Conservation (phyloP, 768 basidiomycete genomes). For the Amanita exitialis region DNA sequence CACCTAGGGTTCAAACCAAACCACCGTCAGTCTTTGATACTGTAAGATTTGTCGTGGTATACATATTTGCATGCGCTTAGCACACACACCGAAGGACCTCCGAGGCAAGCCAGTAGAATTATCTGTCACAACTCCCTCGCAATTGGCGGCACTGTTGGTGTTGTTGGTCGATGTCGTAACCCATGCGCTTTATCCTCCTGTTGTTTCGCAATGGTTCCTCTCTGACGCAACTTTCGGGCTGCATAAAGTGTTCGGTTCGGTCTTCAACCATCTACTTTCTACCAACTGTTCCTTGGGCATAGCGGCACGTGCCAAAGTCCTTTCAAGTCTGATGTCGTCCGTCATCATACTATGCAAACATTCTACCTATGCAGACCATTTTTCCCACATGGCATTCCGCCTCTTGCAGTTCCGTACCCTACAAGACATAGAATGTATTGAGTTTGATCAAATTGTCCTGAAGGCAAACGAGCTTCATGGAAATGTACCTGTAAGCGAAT, state of each 20-base stretch:
- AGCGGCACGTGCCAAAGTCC: background rate
- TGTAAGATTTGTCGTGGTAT: background rate
- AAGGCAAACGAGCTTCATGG: conserved; percentile 2
- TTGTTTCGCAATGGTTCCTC: conserved; percentile 39
- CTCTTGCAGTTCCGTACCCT: background rate
- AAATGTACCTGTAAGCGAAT: background rate
- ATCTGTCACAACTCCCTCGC: conserved; percentile 25
- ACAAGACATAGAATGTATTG: conserved; percentile 1
- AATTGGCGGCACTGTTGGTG: conserved; percentile 36
- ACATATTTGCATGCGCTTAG: background rate
- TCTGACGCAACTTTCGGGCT: conserved; percentile 34
- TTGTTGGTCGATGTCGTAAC: conserved; percentile 34
- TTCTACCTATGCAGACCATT: background rate
- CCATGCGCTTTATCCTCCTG: conserved; percentile 28
- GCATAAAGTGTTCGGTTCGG: conserved; percentile 25
- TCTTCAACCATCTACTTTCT: conserved; percentile 24
- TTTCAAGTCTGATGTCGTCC: background rate
- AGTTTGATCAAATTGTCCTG: background rate
- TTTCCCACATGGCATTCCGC: background rate
- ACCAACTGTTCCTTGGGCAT: conserved; percentile 17
- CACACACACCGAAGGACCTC: conserved; percentile 20
- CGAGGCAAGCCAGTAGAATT: conserved; percentile 23
- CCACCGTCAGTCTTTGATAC: background rate
- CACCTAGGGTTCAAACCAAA: conserved; percentile 18
- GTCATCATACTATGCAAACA: background rate